phyloP scores from a whole-genome alignment of 164 flowering plant species.

The Magnolia sinica region DNA sequence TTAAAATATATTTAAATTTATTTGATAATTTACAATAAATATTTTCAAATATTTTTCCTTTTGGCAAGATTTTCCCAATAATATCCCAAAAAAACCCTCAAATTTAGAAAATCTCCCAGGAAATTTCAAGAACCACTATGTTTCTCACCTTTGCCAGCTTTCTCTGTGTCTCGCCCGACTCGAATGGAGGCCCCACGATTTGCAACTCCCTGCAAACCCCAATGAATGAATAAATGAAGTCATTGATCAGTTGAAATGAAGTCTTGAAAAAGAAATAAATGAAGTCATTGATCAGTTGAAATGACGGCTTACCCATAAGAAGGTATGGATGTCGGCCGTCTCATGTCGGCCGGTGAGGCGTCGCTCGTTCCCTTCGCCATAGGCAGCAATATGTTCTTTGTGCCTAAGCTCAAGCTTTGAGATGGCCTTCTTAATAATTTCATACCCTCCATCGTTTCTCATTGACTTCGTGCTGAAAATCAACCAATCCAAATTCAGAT shows the following conservation, averaged over 20 bases:
- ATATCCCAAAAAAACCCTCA: not conserved
- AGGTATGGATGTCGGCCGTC: conserved; percentile 36
- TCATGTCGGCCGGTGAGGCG: conserved; percentile 39
- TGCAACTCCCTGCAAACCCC: conserved; percentile 37
- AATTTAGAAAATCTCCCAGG: not conserved
- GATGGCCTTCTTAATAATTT: conserved; percentile 78
- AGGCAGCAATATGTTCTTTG: conserved; percentile 91
- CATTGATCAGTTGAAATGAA: not conserved
- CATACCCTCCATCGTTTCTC: conserved; percentile 77
- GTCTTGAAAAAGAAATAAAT: not conserved
- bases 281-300: not conserved
- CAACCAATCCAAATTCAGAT: not conserved
- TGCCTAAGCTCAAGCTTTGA: conserved; percentile 69
- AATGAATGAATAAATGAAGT: not conserved
- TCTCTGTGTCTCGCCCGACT: conserved; percentile 48
- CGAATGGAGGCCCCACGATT: conserved; percentile 48
- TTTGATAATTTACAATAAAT: too few relatives aligned
- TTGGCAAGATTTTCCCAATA: not conserved
- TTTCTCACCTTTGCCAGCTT: conserved; percentile 21
- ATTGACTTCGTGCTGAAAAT: conserved; percentile 70
- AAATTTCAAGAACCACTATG: not conserved
- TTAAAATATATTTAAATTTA: too few relatives aligned
- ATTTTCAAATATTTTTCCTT: not conserved
- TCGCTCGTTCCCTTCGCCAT: conserved; percentile 40
- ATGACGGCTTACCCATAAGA: conserved; percentile 28